phyloP scores from a whole-genome alignment of 2,329 filamentous ascomycete genomes.

The Ceratocystis huliohia region DNA sequence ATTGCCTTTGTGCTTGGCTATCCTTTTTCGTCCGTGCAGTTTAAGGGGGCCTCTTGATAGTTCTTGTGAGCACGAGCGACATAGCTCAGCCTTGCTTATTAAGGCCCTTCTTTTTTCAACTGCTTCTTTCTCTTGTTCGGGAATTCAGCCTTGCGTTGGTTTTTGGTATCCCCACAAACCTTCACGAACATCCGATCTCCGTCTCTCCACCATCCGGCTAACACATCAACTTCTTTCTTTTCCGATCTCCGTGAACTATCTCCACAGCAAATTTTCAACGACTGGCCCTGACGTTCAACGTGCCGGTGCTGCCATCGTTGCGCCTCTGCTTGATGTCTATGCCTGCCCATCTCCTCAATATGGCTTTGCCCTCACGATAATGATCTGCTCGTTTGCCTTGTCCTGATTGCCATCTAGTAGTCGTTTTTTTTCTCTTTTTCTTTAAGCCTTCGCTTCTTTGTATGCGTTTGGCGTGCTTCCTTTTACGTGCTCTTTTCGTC shows the following conservation, averaged over 20 bases:
- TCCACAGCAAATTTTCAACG: not conserved
- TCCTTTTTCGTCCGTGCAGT: not conserved
- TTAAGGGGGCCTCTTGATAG: not conserved
- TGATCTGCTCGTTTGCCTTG: slow-evolving; percentile 12
- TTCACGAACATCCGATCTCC: not conserved
- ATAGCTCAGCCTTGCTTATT: not conserved
- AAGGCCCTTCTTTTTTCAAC: slow-evolving; percentile 1
- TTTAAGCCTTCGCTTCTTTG: not conserved
- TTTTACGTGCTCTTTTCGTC: not conserved
- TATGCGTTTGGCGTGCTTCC: not conserved
- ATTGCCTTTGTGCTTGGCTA: not conserved
- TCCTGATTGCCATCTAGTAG: slow-evolving; percentile 20
- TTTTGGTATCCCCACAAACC: not conserved
- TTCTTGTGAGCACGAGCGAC: not conserved
- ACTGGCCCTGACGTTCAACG: not conserved
- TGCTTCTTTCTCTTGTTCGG: not conserved
- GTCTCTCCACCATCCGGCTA: not conserved
- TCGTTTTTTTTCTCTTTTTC: slow-evolving; percentile 22
- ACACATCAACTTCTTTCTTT: not conserved
- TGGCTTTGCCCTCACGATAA: slow-evolving; percentile 20
- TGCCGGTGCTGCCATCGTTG: not conserved
- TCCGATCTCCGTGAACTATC: not conserved
- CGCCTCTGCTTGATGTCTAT: slow-evolving; percentile 10
- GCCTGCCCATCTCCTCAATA: slow-evolving; percentile 10
- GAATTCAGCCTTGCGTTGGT: not conserved